These are phyloP conservation scores for Pleurotus sapidus DNA, from an alignment of 768 basidiomycete genomes.

Conservation along the genomic window DNA sequence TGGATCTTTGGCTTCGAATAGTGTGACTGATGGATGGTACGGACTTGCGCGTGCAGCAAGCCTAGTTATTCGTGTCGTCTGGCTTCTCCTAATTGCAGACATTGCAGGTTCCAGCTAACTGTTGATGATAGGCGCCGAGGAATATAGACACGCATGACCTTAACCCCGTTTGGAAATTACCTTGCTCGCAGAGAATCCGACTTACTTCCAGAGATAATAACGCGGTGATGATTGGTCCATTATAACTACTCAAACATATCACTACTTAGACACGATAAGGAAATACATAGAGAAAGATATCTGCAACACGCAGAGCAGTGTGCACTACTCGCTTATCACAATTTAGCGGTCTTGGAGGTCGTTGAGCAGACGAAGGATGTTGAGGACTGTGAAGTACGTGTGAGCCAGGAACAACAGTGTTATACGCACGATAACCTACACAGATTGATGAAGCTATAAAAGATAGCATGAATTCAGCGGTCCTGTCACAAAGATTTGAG, in stretches of 20 bases:
- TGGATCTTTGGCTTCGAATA: slow-evolving; percentile 28
- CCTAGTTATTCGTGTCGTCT: slow-evolving; percentile 26
- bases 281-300: too few relatives aligned
- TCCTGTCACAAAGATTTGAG: slow-evolving; percentile 12
- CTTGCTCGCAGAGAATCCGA: too few relatives aligned
- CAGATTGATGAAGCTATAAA: slow-evolving; percentile 75
- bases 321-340: too few relatives aligned
- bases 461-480: neutral
- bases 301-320: too few relatives aligned
- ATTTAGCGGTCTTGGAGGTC: slow-evolving; percentile 46
- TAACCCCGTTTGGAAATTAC: too few relatives aligned
- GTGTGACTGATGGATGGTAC: slow-evolving; percentile 39
- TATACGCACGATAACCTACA: slow-evolving; percentile 45
- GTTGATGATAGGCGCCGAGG: too few relatives aligned
- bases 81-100: slow-evolving; percentile 19
- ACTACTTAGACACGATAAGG: too few relatives aligned
- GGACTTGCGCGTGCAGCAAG: slow-evolving; percentile 40
- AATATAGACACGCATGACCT: too few relatives aligned
- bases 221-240: too few relatives aligned
- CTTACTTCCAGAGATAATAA: too few relatives aligned
- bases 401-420: too few relatives aligned
- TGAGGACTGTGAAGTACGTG: slow-evolving; percentile 53
- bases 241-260: too few relatives aligned
- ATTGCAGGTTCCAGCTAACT: slow-evolving; percentile 22
- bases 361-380: slow-evolving; percentile 80